Conservation (phyloP, 495 filamentous ascomycete genomes). For the Hyaloscypha finlandica region DNA sequence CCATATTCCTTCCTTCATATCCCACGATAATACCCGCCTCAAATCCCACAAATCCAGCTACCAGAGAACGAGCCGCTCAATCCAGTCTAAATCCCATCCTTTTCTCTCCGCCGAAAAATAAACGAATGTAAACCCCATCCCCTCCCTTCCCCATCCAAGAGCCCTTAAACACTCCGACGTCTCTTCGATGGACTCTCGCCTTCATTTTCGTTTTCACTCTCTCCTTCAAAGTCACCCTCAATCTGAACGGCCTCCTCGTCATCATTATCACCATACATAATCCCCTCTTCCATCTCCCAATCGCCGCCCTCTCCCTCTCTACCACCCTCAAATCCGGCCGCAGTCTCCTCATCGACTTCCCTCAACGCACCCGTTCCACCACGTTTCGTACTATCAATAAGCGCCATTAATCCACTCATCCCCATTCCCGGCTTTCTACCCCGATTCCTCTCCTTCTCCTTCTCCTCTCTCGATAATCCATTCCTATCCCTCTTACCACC, state of each 20-base stretch:
- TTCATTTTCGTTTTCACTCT: not conserved
- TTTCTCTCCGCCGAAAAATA: not conserved
- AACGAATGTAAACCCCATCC: not conserved
- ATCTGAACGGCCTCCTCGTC: not conserved
- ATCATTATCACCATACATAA: not conserved
- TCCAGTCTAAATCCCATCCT: not conserved
- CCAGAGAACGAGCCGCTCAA: not conserved
- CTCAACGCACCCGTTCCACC: not conserved
- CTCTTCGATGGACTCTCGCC: not conserved
- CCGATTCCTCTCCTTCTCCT: not conserved
- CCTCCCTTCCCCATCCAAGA: not conserved
- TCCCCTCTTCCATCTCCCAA: not conserved
- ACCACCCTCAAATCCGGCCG: not conserved
- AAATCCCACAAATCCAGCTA: not conserved
- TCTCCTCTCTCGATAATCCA: not conserved
- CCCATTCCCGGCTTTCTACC: too few relatives aligned
- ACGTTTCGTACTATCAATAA: not conserved
- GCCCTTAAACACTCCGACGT: not conserved
- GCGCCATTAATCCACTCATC: too few relatives aligned
- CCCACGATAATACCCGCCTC: not conserved
- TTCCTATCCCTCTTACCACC: not conserved
- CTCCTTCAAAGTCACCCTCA: not conserved
- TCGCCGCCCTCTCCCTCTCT: not conserved
- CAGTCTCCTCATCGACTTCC: not conserved
- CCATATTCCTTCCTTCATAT: not conserved